Evolutionary conservation across 768 basidiomycete species (phyloP).

Genomic region (Termitomyces sp.): DNA sequence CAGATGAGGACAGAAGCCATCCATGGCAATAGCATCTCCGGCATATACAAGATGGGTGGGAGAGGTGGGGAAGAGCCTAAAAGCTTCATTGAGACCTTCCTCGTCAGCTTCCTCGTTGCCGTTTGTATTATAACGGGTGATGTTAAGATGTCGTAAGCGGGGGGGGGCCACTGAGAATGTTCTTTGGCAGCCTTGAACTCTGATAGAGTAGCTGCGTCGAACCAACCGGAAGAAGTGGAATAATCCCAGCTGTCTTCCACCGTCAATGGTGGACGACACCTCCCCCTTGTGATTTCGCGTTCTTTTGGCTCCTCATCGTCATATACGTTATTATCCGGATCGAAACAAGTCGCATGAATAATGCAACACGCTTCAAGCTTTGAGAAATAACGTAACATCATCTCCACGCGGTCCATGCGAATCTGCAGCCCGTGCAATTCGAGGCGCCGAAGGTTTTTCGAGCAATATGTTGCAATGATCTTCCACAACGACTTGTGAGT

Average conservation of each 20-base stretch:
- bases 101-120: no score
- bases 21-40: not conserved
- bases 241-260: not conserved
- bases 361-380: conserved; percentile 1
- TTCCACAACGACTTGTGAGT: not conserved
- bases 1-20: not conserved
- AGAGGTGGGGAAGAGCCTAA: not conserved
- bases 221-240: not conserved
- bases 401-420: not conserved
- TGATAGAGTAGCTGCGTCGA: not conserved
- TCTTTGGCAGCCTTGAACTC: not conserved
- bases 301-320: not conserved
- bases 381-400: not conserved
- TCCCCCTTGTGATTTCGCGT: not conserved
- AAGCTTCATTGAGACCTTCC: not conserved
- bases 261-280: no score
- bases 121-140: no score
- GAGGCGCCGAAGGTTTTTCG: not conserved
- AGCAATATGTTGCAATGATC: not conserved
- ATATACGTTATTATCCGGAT: not conserved
- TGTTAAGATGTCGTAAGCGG: not conserved
- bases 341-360: not conserved
- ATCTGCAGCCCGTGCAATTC: not conserved
- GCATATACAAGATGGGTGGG: not conserved
- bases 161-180: not conserved